These are phyloP conservation scores for Penicillium italicum DNA, from an alignment of 2,329 filamentous ascomycete species.

Conservation along the genomic window DNA sequence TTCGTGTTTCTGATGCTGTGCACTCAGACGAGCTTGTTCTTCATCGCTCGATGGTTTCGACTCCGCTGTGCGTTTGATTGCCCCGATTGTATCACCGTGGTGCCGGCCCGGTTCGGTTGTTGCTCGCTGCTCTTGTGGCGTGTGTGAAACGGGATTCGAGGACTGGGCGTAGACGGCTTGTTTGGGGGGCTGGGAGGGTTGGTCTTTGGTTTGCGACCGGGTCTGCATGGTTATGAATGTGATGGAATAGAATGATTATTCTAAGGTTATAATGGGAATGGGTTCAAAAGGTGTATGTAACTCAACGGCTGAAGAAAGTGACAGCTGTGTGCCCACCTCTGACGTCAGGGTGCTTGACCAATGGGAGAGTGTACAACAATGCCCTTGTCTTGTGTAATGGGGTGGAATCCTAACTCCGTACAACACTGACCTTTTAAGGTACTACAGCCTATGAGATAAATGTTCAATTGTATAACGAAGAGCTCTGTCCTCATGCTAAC, in stretches of 20 bases:
- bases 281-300: background rate
- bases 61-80: slow-evolving; percentile 25
- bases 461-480: background rate
- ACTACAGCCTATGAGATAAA: background rate
- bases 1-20: slow-evolving; percentile 17
- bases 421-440: background rate
- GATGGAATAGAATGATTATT: background rate
- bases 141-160: slow-evolving; percentile 34
- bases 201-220: slow-evolving; percentile 10
- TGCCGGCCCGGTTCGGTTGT: slow-evolving; percentile 6
- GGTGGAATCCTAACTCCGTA: background rate
- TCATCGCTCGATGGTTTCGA: slow-evolving; percentile 32
- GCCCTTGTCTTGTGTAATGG: background rate
- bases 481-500: no score
- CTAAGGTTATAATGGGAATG: background rate
- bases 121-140: slow-evolving; percentile 25
- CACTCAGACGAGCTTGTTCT: slow-evolving; percentile 18
- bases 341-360: background rate
- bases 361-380: background rate
- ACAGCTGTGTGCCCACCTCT: background rate
- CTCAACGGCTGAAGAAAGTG: background rate
- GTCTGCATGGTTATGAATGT: slow-evolving; percentile 13
- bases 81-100: slow-evolving; percentile 24
- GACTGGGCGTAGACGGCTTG: slow-evolving; percentile 33
- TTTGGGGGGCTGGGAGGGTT: slow-evolving; percentile 34